A percentile compares a stretch with the other conserved stretches of the same genome.
These are phyloP conservation scores for Colletotrichum sp. DNA, from an alignment of 2,329 filamentous ascomycete species.

Conservation along the genomic window DNA sequence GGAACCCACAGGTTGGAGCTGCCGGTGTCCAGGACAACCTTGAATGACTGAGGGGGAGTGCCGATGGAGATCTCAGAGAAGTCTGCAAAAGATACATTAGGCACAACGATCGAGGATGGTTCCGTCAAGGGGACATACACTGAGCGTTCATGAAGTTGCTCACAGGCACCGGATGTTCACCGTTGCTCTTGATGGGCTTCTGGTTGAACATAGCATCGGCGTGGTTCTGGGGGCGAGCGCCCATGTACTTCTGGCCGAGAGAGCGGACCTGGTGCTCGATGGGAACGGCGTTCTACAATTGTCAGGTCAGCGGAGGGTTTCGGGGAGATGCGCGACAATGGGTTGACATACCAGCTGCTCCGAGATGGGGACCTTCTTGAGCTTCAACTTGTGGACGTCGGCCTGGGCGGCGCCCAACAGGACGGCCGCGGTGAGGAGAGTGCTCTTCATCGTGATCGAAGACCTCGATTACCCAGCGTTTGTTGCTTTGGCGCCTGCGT, in stretches of 20 bases:
- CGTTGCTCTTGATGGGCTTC: conserved; percentile 68
- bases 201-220: conserved; percentile 82
- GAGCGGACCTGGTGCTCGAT: conserved; percentile 82
- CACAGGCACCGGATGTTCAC: conserved; percentile 82
- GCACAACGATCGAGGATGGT: background rate
- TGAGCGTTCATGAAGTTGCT: conserved; percentile 99
- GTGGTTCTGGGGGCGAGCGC: conserved; percentile 72
- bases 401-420: conserved; percentile 85
- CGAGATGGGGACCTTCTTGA: conserved; percentile 92
- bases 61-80: conserved; percentile 97
- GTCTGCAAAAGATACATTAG: conserved; percentile 58
- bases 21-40: conserved; percentile 97
- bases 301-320: conserved; percentile 16
- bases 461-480: background rate
- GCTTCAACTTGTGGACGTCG: conserved; percentile 93
- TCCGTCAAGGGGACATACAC: conserved; percentile 66
- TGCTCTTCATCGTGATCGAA: conserved; percentile 78
- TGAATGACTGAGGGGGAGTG: conserved; percentile 92
- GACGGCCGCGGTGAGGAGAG: conserved; percentile 78
- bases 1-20: conserved; percentile 99
- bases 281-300: conserved; percentile 71
- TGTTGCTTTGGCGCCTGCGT: conserved; percentile 5
- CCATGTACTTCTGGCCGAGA: conserved; percentile 97
- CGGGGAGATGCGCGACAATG: background rate
- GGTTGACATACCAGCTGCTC: conserved; percentile 82